Percentiles rank a stretch among this genome's conserved stretches.
Evolutionary conservation across 1,139 yeast species (phyloP).

Genomic region (Geotrichum armillariae): DNA sequence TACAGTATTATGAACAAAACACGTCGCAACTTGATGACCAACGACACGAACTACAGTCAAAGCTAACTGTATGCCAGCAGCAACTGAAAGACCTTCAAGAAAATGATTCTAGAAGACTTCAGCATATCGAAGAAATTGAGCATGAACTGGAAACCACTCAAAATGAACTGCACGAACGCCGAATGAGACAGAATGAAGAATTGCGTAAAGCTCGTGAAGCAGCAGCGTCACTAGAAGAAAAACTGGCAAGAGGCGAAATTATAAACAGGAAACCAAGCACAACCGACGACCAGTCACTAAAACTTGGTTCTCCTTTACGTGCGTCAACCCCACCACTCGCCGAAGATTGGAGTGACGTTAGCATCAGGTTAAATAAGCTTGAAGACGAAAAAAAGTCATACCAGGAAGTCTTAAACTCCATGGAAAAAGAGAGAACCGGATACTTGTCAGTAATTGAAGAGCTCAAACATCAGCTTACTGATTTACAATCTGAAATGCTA

Average conservation of each 20-base stretch:
- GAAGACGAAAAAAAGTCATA: slow-evolving; percentile 16
- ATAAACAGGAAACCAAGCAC: not conserved
- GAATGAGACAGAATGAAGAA: slow-evolving; percentile 18
- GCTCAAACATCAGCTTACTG: slow-evolving; percentile 10
- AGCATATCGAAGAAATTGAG: slow-evolving; percentile 24
- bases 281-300: not conserved
- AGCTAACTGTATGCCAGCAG: slow-evolving; percentile 16
- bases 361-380: slow-evolving; percentile 9
- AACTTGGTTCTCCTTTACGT: slow-evolving; percentile 8
- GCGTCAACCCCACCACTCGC: slow-evolving; percentile 4
- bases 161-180: slow-evolving; percentile 18
- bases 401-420: slow-evolving; percentile 11
- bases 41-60: slow-evolving; percentile 14
- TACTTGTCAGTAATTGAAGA: slow-evolving; percentile 13
- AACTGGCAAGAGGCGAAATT: slow-evolving; percentile 1
- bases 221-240: slow-evolving; percentile 5
- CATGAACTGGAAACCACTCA: slow-evolving; percentile 19
- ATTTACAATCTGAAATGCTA: slow-evolving; percentile 13
- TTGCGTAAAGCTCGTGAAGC: slow-evolving; percentile 20
- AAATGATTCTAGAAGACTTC: slow-evolving; percentile 20
- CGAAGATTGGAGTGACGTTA: slow-evolving; percentile 16
- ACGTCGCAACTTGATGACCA: slow-evolving; percentile 21
- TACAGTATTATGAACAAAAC: slow-evolving; percentile 23
- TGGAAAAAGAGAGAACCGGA: slow-evolving; percentile 17
- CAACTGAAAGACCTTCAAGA: slow-evolving; percentile 22